Evolutionary conservation across 2,329 filamentous ascomycete genomes (phyloP).

Genomic region (Phaeomoniella chlamydospora): DNA sequence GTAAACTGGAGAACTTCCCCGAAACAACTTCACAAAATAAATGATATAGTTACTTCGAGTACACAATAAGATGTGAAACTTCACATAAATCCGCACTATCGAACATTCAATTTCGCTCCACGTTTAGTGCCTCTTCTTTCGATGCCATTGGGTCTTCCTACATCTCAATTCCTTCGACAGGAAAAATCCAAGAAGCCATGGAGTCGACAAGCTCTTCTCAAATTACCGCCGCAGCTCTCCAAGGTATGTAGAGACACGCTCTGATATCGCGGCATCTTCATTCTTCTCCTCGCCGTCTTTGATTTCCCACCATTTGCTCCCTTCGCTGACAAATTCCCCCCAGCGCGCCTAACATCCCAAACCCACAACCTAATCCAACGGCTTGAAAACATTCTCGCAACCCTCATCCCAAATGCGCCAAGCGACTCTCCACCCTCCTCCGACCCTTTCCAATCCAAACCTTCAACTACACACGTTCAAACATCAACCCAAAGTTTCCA

Average conservation of each 20-base stretch:
- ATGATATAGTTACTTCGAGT: too few relatives aligned
- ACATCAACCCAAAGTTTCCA: conserved; percentile 44
- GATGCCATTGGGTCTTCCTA: too few relatives aligned
- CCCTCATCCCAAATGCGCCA: neutral
- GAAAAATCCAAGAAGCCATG: too few relatives aligned
- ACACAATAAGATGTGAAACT: too few relatives aligned
- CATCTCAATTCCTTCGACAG: too few relatives aligned
- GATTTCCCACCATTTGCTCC: neutral
- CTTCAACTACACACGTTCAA: too few relatives aligned
- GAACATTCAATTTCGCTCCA: too few relatives aligned
- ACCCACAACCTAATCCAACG: neutral
- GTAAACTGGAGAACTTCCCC: too few relatives aligned
- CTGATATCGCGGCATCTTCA: neutral
- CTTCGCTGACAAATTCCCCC: neutral
- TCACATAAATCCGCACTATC: too few relatives aligned
- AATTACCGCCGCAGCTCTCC: neutral
- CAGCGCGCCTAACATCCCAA: neutral
- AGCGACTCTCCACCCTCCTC: conserved; percentile 2
- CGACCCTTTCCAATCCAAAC: too few relatives aligned
- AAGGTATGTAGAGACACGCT: neutral
- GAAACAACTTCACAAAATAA: too few relatives aligned
- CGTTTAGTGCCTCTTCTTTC: too few relatives aligned
- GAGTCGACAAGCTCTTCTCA: neutral
- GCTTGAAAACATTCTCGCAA: neutral
- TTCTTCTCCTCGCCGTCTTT: neutral